Evolutionary conservation across 2,329 filamentous ascomycete species (phyloP).

Genomic region (Aureobasidium sp.): DNA sequence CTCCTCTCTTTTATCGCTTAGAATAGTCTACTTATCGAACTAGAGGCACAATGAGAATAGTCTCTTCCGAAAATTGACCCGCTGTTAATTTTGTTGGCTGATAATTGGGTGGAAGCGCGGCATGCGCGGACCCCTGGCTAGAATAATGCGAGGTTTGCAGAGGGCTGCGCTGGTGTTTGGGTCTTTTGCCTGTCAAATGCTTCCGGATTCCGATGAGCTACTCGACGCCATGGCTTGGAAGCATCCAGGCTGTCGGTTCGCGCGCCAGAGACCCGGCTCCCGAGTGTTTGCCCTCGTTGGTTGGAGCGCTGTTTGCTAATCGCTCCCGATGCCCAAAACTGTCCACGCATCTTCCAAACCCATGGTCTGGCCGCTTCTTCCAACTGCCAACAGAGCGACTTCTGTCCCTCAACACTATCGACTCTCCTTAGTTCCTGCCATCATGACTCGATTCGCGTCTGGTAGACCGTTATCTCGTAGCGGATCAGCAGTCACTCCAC

Average conservation of each 20-base stretch:
- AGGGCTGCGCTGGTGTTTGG: background rate
- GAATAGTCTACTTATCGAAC: background rate
- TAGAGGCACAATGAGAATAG: background rate
- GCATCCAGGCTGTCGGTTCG: slow-evolving; percentile 2
- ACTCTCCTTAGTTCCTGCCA: background rate
- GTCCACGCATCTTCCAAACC: background rate
- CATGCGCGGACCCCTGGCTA: background rate
- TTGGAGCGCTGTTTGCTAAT: background rate
- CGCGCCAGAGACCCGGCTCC: background rate
- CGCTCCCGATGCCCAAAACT: background rate
- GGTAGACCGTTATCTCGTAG: background rate
- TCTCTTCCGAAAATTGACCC: background rate
- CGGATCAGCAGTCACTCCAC: background rate
- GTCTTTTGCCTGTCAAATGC: slow-evolving; percentile 5
- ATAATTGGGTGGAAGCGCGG: background rate
- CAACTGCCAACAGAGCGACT: background rate
- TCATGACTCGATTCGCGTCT: background rate
- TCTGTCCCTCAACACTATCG: background rate
- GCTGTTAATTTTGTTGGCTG: background rate
- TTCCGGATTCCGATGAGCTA: background rate
- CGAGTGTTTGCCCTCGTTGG: background rate
- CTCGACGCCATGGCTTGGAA: slow-evolving; percentile 1
- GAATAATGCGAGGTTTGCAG: background rate
- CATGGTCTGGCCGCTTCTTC: background rate
- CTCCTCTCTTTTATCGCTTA: background rate